These are phyloP conservation scores for Apiotrichum sp. DNA, from an alignment of 1,284 basidiomycete genomes.

Conservation along the genomic window DNA sequence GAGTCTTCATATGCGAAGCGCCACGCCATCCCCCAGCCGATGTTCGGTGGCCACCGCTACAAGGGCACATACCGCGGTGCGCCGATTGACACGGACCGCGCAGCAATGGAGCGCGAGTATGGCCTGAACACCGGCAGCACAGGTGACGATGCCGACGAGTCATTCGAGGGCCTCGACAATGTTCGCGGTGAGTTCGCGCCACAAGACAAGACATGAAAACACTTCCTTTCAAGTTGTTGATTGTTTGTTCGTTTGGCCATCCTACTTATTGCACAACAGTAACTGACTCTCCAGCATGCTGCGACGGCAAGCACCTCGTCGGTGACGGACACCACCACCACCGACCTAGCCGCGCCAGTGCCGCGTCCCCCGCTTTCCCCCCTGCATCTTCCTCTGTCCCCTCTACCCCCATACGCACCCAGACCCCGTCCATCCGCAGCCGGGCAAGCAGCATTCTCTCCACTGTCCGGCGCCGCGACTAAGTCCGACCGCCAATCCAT, in stretches of 20 bases:
- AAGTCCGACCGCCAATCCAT: background rate
- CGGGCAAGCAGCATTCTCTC: slow-evolving; percentile 19
- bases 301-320: slow-evolving; percentile 76
- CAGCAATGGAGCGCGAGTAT: slow-evolving; percentile 41
- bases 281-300: slow-evolving; percentile 58
- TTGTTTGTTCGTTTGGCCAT: too few relatives aligned
- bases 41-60: slow-evolving; percentile 40
- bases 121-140: background rate
- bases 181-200: slow-evolving; percentile 52
- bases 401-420: slow-evolving; percentile 22
- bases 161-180: slow-evolving; percentile 89
- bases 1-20: slow-evolving; percentile 82
- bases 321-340: slow-evolving; percentile 53
- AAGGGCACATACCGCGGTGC: slow-evolving; percentile 40
- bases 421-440: slow-evolving; percentile 29
- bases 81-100: slow-evolving; percentile 12
- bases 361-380: slow-evolving; percentile 23
- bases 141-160: slow-evolving; percentile 59
- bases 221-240: background rate
- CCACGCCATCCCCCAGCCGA: slow-evolving; percentile 44
- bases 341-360: slow-evolving; percentile 58
- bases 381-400: slow-evolving; percentile 12
- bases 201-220: slow-evolving; percentile 6
- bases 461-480: slow-evolving; percentile 12
- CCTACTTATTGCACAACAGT: too few relatives aligned